Conservation (phyloP, 805 yeast genomes). For the Metschnikowia similis region DNA sequence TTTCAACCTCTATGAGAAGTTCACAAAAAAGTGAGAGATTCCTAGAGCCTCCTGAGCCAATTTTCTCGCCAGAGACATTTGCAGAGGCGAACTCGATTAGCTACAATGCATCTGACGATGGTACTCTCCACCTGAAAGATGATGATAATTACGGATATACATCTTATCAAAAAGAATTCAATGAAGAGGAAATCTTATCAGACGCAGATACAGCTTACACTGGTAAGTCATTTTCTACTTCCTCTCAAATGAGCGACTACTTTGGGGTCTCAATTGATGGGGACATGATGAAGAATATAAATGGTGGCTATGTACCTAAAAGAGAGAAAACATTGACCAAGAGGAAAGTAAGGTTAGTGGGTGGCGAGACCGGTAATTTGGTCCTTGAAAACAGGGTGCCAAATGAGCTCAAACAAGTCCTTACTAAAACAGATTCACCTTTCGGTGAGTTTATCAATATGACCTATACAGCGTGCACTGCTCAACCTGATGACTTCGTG, state of each 20-base stretch:
- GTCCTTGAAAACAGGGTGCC: conserved; percentile 95
- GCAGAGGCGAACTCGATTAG: conserved; percentile 48
- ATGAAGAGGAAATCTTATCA: conserved; percentile 30
- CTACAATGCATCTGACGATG: conserved; percentile 26
- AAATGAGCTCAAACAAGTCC: conserved; percentile 73
- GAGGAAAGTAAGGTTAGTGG: conserved; percentile 67
- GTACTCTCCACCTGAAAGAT: conserved; percentile 26
- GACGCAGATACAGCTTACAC: conserved; percentile 29
- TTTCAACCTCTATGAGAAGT: conserved; percentile 25
- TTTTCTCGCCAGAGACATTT: conserved; percentile 57
- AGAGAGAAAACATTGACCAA: conserved; percentile 66
- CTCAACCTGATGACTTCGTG: conserved; percentile 83
- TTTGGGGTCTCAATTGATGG: conserved; percentile 45
- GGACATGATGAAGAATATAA: conserved; percentile 43
- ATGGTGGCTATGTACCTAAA: conserved; percentile 45
- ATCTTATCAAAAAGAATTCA: conserved; percentile 32
- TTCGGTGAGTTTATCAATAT: conserved; percentile 91
- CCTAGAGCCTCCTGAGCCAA: conserved; percentile 62
- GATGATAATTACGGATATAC: conserved; percentile 29
- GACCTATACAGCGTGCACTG: conserved; percentile 96
- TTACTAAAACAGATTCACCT: conserved; percentile 72
- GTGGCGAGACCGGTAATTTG: conserved; percentile 65
- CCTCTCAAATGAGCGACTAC: conserved; percentile 32
- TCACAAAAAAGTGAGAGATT: conserved; percentile 46
- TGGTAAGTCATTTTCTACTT: conserved; percentile 27